These are phyloP conservation scores for Fusarium scirpi DNA, from an alignment of 2,329 filamentous ascomycete species.

Conservation along the genomic window DNA sequence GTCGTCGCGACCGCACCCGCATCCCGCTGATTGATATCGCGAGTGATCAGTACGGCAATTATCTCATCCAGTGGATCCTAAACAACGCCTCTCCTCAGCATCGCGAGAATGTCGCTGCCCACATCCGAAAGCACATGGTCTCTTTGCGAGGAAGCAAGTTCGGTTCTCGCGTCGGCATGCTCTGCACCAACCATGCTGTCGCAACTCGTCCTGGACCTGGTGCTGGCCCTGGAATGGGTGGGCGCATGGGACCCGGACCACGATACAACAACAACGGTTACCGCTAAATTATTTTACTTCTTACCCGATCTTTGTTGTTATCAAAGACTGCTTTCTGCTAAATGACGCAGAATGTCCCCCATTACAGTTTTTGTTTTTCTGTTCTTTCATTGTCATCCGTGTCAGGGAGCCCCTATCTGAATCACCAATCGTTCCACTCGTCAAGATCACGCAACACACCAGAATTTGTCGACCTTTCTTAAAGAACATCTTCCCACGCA, in stretches of 20 bases:
- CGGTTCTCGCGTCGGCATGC: slow-evolving; percentile 97
- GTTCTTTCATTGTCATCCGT: slow-evolving; percentile 45
- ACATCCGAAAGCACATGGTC: slow-evolving; percentile 99
- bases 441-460: slow-evolving; percentile 54
- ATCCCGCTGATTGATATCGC: slow-evolving; percentile 98
- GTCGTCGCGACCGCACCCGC: slow-evolving; percentile 87
- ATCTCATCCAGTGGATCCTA: slow-evolving; percentile 96
- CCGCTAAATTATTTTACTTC: slow-evolving; percentile 57
- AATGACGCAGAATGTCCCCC: slow-evolving; percentile 5
- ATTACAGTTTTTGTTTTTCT: slow-evolving; percentile 32
- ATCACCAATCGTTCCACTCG: slow-evolving; percentile 49
- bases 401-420: slow-evolving; percentile 46
- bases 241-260: slow-evolving; percentile 67
- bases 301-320: slow-evolving; percentile 1
- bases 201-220: slow-evolving; percentile 90
- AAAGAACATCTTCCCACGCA: slow-evolving; percentile 63
- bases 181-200: slow-evolving; percentile 94
- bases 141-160: slow-evolving; percentile 98
- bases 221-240: slow-evolving; percentile 72
- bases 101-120: slow-evolving; percentile 89
- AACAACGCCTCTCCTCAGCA: slow-evolving; percentile 89
- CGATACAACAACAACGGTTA: slow-evolving; percentile 69
- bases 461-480: slow-evolving; percentile 61
- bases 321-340: slow-evolving; percentile 5
- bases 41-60: slow-evolving; percentile 98